These are phyloP conservation scores for Davidsoniella virescens DNA, from an alignment of 2,329 filamentous ascomycete genomes.

Conservation along the genomic window DNA sequence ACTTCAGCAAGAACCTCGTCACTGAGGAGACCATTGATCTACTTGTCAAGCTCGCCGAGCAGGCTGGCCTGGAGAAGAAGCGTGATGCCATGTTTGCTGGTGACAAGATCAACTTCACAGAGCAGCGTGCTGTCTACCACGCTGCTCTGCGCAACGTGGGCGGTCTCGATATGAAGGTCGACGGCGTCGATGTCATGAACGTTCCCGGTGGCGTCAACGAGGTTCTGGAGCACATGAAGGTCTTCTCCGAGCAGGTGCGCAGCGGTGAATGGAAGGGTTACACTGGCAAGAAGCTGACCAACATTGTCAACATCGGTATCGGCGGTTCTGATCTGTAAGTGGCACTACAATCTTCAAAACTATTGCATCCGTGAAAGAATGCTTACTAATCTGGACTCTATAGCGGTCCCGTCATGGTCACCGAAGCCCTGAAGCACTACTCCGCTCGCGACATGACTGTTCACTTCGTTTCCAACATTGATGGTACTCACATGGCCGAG, in stretches of 20 bases:
- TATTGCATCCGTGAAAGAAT: slow-evolving; percentile 17
- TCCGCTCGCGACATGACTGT: slow-evolving; percentile 71
- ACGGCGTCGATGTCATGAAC: slow-evolving; percentile 85
- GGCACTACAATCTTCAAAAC: background rate
- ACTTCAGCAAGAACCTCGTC: slow-evolving; percentile 98
- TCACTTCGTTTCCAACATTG: slow-evolving; percentile 99
- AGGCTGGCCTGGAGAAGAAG: slow-evolving; percentile 81
- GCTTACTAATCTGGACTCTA: slow-evolving; percentile 8
- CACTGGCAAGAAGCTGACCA: slow-evolving; percentile 93
- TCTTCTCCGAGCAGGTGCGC: slow-evolving; percentile 88
- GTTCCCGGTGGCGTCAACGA: slow-evolving; percentile 74
- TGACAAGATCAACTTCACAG: slow-evolving; percentile 98
- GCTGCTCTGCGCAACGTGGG: slow-evolving; percentile 79
- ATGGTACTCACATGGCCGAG: slow-evolving; percentile 94
- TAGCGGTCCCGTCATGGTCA: slow-evolving; percentile 96
- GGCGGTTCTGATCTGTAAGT: slow-evolving; percentile 94
- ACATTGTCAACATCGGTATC: slow-evolving; percentile 93
- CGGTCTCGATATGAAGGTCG: slow-evolving; percentile 68
- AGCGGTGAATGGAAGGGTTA: slow-evolving; percentile 94
- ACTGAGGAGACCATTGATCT: slow-evolving; percentile 81
- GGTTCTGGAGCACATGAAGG: slow-evolving; percentile 93
- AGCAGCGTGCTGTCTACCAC: slow-evolving; percentile 91
- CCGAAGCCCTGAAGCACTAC: slow-evolving; percentile 92
- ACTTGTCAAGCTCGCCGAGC: slow-evolving; percentile 76
- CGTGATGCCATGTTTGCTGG: slow-evolving; percentile 95